phyloP scores from a whole-genome alignment of 805 yeast species.

The Spathaspora passalidarum region DNA sequence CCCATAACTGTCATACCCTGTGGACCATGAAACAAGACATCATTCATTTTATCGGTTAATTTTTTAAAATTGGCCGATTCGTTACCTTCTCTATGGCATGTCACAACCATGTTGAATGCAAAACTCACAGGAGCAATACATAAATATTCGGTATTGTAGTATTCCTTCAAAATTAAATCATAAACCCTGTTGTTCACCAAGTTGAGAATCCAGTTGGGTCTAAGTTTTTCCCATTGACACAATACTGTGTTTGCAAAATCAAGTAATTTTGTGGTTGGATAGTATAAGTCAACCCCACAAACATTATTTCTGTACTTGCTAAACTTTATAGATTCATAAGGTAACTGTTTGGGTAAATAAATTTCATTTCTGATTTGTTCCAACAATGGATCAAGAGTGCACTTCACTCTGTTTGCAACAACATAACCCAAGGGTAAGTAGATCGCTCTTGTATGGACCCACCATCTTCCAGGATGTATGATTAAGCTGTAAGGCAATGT shows the following conservation, averaged over 20 bases:
- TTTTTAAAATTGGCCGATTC: constrained; percentile 58
- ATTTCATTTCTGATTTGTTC: constrained; percentile 71
- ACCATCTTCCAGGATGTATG: constrained; percentile 94
- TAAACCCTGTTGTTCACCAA: constrained; percentile 52
- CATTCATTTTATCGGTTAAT: constrained; percentile 61
- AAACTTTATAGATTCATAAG: constrained; percentile 69
- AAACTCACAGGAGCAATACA: constrained; percentile 94
- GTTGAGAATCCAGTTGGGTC: constrained; percentile 72
- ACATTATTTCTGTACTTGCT: constrained; percentile 72
- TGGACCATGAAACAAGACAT: constrained; percentile 78
- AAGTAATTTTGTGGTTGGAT: constrained; percentile 78
- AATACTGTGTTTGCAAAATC: constrained; percentile 59
- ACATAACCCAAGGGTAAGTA: constrained; percentile 85
- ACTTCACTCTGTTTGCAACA: constrained; percentile 51
- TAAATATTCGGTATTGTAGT: constrained; percentile 71
- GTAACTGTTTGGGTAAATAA: constrained; percentile 47
- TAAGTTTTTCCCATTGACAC: constrained; percentile 62
- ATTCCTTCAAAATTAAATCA: constrained; percentile 68
- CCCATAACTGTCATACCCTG: constrained; percentile 95
- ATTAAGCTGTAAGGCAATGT: constrained; percentile 76
- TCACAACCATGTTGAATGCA: constrained; percentile 76
- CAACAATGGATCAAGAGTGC: constrained; percentile 63
- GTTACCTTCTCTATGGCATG: constrained; percentile 66
- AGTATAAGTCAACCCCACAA: constrained; percentile 88
- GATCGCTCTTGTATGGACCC: constrained; percentile 97